Evolutionary conservation across 495 filamentous ascomycete genomes (phyloP).

Genomic region (Penicillium alfredii): DNA sequence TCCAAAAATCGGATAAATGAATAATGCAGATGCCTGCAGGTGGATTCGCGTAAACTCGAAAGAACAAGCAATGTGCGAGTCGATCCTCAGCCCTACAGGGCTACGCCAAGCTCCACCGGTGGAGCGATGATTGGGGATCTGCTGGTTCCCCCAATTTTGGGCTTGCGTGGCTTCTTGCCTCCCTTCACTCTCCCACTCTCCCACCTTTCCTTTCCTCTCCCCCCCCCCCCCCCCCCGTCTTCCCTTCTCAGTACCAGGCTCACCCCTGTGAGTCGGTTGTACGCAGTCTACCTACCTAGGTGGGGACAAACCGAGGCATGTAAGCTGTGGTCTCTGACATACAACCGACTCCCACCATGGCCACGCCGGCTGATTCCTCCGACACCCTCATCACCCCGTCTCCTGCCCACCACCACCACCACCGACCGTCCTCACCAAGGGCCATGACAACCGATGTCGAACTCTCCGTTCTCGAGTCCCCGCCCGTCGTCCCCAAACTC

Average conservation of each 20-base stretch:
- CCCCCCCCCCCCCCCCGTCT: slow-evolving; percentile 2
- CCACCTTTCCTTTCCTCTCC: neutral
- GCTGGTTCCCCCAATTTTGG: neutral
- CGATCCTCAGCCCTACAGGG: slow-evolving; percentile 23
- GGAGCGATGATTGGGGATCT: too few relatives aligned
- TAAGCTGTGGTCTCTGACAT: slow-evolving; percentile 4
- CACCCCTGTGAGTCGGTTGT: neutral
- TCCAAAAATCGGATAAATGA: too few relatives aligned
- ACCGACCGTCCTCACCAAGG: neutral
- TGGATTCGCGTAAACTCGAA: too few relatives aligned
- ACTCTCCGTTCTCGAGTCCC: slow-evolving; percentile 5
- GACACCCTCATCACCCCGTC: slow-evolving; percentile 15
- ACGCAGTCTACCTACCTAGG: too few relatives aligned
- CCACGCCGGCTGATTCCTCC: slow-evolving; percentile 14
- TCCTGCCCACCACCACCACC: neutral
- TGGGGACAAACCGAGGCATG: slow-evolving; percentile 3
- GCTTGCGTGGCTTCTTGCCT: slow-evolving; percentile 4
- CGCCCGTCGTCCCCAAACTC: slow-evolving; percentile 13
- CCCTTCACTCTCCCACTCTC: neutral
- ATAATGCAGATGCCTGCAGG: too few relatives aligned
- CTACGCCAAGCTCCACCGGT: slow-evolving; percentile 14
- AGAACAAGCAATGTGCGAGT: neutral
- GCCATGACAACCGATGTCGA: slow-evolving; percentile 4
- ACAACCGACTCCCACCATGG: neutral
- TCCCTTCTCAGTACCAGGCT: neutral